A percentile compares a stretch with the other conserved stretches of the same genome.
Evolutionary conservation across 2,329 filamentous ascomycete species (phyloP).

Genomic region (Pseudocercospora eumusae): DNA sequence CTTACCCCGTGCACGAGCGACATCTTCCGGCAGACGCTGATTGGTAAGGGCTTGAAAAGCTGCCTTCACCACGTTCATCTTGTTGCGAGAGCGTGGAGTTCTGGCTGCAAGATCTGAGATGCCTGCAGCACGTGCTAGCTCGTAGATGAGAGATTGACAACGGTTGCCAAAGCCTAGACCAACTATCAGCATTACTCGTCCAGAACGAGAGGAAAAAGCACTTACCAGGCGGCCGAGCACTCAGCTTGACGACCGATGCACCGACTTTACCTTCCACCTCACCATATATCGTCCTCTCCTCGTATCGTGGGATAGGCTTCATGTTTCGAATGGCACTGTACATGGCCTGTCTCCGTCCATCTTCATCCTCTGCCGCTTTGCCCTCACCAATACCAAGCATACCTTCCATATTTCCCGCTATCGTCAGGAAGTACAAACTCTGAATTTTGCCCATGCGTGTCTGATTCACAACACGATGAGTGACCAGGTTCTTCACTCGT

Average conservation of each 20-base stretch:
- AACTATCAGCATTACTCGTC: constrained; percentile 12
- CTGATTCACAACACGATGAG: constrained; percentile 80
- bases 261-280: constrained; percentile 81
- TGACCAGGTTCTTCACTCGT: constrained; percentile 70
- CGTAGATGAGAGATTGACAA: constrained; percentile 87
- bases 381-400: constrained; percentile 86
- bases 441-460: constrained; percentile 93
- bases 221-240: constrained; percentile 83
- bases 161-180: constrained; percentile 84
- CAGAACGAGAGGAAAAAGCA: constrained; percentile 19
- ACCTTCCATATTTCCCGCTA: constrained; percentile 85
- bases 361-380: constrained; percentile 73
- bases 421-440: constrained; percentile 71
- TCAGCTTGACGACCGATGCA: constrained; percentile 81
- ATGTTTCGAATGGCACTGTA: constrained; percentile 87
- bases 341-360: constrained; percentile 70
- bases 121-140: constrained; percentile 84
- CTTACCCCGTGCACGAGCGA: constrained; percentile 85
- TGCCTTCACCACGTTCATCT: constrained; percentile 97
- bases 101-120: constrained; percentile 83
- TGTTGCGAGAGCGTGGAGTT: constrained; percentile 84
- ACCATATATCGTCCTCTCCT: constrained; percentile 88
- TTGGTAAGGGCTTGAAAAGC: constrained; percentile 77
- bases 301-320: constrained; percentile 87
- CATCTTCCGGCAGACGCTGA: constrained; percentile 84